Percentiles rank a stretch among this genome's conserved stretches.
phyloP scores from a whole-genome alignment of 768 basidiomycete species.

The Artomyces pyxidatus region DNA sequence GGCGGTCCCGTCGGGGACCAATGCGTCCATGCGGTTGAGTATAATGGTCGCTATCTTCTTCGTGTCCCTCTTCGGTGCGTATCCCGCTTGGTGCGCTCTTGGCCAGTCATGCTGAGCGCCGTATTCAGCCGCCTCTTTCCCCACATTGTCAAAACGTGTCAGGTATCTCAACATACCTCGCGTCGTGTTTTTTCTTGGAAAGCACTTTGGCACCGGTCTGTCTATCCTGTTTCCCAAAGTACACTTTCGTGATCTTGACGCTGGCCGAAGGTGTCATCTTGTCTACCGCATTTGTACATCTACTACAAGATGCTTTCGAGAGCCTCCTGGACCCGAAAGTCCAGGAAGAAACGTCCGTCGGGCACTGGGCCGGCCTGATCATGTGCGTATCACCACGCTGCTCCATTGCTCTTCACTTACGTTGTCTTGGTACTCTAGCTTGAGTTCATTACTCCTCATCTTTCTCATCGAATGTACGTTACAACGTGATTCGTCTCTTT shows the following conservation, averaged over 20 bases:
- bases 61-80: slow-evolving; percentile 58
- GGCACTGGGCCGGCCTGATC: slow-evolving; percentile 59
- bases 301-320: slow-evolving; percentile 70
- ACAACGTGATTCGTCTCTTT: too few species aligned
- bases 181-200: slow-evolving; percentile 74
- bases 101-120: not conserved
- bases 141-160: slow-evolving; percentile 49
- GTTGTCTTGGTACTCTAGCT: slow-evolving; percentile 26
- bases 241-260: not conserved
- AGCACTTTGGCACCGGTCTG: slow-evolving; percentile 67
- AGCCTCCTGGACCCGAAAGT: slow-evolving; percentile 42
- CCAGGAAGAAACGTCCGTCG: slow-evolving; percentile 33
- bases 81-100: not conserved
- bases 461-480: slow-evolving; percentile 74
- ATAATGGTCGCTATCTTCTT: slow-evolving; percentile 46
- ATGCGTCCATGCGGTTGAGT: slow-evolving; percentile 2
- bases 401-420: slow-evolving; percentile 7
- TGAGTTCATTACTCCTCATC: slow-evolving; percentile 58
- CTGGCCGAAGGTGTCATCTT: slow-evolving; percentile 58
- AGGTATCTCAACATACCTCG: slow-evolving; percentile 53
- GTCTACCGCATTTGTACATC: slow-evolving; percentile 76
- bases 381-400: slow-evolving; percentile 40
- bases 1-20: not conserved
- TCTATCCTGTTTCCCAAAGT: slow-evolving; percentile 11
- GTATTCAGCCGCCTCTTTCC: slow-evolving; percentile 59